These are phyloP conservation scores for Raffaelea albimanens DNA, from an alignment of 2,329 filamentous ascomycete species.

Conservation along the genomic window DNA sequence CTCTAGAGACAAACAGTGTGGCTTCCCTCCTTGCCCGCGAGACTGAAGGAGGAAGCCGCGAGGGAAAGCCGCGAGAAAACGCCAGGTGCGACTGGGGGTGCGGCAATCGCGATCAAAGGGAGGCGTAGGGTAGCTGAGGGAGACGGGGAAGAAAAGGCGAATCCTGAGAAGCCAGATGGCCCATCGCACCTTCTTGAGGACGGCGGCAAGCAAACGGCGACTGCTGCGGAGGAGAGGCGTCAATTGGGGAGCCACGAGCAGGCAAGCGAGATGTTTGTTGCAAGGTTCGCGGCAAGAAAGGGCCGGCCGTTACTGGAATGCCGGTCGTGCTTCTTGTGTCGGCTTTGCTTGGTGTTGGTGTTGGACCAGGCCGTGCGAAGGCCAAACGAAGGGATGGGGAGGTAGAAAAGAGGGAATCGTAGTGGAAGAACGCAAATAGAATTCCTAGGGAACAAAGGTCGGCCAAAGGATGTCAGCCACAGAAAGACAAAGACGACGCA, in stretches of 20 bases:
- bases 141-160: background rate
- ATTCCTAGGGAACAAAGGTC: background rate
- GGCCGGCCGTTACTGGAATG: no score
- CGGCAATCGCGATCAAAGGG: background rate
- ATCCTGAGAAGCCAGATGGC: background rate
- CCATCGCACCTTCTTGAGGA: background rate
- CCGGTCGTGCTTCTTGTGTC: no score
- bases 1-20: background rate
- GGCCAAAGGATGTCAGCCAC: background rate
- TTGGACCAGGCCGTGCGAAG: no score
- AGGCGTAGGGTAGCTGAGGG: background rate
- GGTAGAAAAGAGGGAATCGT: background rate
- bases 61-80: background rate
- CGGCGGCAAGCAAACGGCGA: background rate
- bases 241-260: no score
- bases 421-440: background rate
- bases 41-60: background rate
- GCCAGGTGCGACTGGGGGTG: no score
- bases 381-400: no score
- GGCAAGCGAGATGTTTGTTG: no score
- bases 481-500: no score
- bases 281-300: no score
- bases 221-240: background rate
- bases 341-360: no score
- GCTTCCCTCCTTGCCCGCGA: background rate